Evolutionary conservation across 208 protist genomes (phyloP).

Genomic region (Angomonas deanei): DNA sequence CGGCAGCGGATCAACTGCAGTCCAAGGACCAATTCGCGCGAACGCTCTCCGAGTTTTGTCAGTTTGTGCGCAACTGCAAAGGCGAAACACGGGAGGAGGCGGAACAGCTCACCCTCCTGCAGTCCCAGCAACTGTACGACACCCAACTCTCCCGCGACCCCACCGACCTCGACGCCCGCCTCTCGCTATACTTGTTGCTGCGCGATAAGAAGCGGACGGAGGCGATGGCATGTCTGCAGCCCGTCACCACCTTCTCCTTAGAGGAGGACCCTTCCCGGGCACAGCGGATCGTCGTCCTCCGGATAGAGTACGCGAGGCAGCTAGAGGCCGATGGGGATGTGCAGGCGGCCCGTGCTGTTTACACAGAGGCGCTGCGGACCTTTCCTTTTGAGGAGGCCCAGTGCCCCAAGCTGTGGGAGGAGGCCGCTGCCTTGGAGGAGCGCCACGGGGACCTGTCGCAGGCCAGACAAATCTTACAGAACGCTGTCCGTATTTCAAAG

Average conservation of each 20-base stretch:
- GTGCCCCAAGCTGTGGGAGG: conserved; percentile 70
- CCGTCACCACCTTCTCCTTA: conserved; percentile 7
- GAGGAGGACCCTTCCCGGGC: conserved; percentile 28
- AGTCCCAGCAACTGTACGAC: conserved; percentile 57
- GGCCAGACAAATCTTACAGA: conserved; percentile 56
- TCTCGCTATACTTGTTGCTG: conserved; percentile 68
- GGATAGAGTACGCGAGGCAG: conserved; percentile 62
- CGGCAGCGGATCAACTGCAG: conserved; percentile 2
- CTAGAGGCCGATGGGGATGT: conserved; percentile 21
- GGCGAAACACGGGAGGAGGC: conserved; percentile 35
- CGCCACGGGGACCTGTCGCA: conserved; percentile 40
- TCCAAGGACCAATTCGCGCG: conserved; percentile 49
- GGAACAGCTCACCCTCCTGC: conserved; percentile 39
- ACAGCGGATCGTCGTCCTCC: conserved; percentile 65
- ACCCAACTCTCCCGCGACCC: conserved; percentile 42
- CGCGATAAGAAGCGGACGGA: conserved; percentile 22
- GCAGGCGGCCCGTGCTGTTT: conserved; percentile 33
- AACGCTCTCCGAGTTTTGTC: conserved; percentile 54
- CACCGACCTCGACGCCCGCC: conserved; percentile 55
- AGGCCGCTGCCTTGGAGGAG: conserved; percentile 72
- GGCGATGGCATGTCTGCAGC: conserved; percentile 4
- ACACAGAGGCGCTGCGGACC: conserved; percentile 48
- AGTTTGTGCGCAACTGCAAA: conserved; percentile 56
- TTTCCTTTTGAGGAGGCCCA: conserved; percentile 66
- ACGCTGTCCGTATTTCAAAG: conserved; percentile 44